These are phyloP conservation scores for Penicillium pulvis DNA, from an alignment of 495 filamentous ascomycete genomes.

Conservation along the genomic window DNA sequence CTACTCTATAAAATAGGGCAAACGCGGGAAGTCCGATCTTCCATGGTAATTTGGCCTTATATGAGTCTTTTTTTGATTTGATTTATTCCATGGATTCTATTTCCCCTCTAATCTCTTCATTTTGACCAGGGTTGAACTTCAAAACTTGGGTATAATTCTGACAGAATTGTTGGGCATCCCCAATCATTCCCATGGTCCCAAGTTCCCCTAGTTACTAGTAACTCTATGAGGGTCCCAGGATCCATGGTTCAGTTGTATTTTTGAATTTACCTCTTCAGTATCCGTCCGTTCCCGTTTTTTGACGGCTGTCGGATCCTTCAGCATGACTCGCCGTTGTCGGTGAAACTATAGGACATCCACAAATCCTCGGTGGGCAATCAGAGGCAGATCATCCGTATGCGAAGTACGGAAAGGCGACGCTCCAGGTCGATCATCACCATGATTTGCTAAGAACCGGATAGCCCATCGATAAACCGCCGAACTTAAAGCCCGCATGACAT, in stretches of 20 bases:
- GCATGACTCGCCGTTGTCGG: conserved; percentile 19
- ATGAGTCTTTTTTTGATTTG: conserved; percentile 3
- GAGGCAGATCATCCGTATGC: conserved; percentile 28
- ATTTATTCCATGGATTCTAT: conserved; percentile 5
- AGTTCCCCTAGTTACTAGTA: not conserved
- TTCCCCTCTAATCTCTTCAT: not conserved
- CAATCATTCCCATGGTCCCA: not conserved
- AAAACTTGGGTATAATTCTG: conserved; percentile 1
- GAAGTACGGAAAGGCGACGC: conserved; percentile 9
- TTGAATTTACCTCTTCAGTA: conserved; percentile 1
- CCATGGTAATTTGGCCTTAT: conserved; percentile 1
- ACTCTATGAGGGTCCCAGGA: not conserved
- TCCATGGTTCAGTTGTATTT: conserved; percentile 10
- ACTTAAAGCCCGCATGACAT: conserved; percentile 46
- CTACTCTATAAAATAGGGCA: conserved; percentile 2
- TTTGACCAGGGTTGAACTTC: not conserved
- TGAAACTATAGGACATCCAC: not conserved
- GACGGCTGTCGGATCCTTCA: conserved; percentile 18
- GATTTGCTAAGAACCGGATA: conserved; percentile 36
- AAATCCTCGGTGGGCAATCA: conserved; percentile 8
- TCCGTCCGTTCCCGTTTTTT: conserved; percentile 7
- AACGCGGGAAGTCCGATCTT: conserved; percentile 20
- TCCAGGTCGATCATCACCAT: conserved; percentile 4
- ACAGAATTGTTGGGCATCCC: conserved; percentile 5
- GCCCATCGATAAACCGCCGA: conserved; percentile 45